A percentile compares a stretch with the other conserved stretches of the same genome.
Conservation (phyloP, 768 basidiomycete species). For the Trametes sanguinea region DNA sequence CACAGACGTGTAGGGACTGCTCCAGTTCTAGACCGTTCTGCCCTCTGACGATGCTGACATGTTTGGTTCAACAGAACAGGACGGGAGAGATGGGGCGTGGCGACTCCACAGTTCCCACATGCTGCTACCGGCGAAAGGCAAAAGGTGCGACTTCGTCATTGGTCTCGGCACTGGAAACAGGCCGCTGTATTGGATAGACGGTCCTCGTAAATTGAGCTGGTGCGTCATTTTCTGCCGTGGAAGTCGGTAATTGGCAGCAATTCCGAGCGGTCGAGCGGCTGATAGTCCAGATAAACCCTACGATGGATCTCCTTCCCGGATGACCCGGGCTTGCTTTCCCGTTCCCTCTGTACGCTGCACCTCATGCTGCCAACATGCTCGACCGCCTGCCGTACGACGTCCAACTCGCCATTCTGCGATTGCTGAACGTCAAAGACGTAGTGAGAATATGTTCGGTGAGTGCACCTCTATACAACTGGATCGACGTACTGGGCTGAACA, state of each 20-base stretch:
- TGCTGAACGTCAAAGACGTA: conserved; percentile 9
- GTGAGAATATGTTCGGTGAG: conserved; percentile 19
- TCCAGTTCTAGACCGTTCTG: conserved; percentile 14
- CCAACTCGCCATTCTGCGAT: conserved; percentile 5
- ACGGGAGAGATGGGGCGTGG: conserved; percentile 3
- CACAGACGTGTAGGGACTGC: background rate
- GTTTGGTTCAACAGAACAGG: conserved; percentile 6
- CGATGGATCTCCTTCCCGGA: background rate
- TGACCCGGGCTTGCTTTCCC: conserved; percentile 5
- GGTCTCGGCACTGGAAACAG: conserved; percentile 16
- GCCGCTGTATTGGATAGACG: background rate
- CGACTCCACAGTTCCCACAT: conserved; percentile 24
- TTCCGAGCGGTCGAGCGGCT: conserved; percentile 8
- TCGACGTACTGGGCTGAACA: background rate
- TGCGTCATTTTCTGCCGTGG: conserved; percentile 18
- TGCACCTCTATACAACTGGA: background rate
- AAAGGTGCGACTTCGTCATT: conserved; percentile 13
- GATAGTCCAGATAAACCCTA: conserved; percentile 20
- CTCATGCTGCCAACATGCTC: conserved; percentile 7
- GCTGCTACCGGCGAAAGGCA: conserved; percentile 13
- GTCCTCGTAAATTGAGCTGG: background rate
- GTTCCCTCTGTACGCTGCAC: conserved; percentile 2
- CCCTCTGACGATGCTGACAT: background rate
- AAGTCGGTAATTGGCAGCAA: conserved; percentile 4
- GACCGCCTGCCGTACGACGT: conserved; percentile 20